These are phyloP conservation scores for Luzula sylvatica DNA, from an alignment of 176 grass and related monocot genomes.

Conservation along the genomic window DNA sequence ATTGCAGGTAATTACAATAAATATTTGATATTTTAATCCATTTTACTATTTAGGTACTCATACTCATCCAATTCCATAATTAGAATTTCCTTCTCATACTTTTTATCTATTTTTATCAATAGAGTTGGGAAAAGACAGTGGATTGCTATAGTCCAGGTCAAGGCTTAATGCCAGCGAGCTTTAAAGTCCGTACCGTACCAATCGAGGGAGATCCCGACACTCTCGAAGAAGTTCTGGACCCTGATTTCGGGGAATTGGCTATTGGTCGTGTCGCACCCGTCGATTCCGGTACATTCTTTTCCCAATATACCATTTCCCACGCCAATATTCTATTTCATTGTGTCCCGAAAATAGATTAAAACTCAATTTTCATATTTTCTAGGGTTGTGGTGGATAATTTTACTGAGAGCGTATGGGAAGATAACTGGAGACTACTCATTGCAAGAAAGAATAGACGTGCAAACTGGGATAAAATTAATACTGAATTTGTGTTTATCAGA, in stretches of 20 bases:
- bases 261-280: slow-evolving; percentile 42
- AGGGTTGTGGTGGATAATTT: slow-evolving; percentile 48
- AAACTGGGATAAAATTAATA: slow-evolving; percentile 33
- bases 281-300: slow-evolving; percentile 28
- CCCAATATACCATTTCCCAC: too few species aligned
- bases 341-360: too few species aligned
- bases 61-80: not conserved
- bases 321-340: too few species aligned
- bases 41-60: slow-evolving; percentile 3
- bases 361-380: slow-evolving; percentile 3
- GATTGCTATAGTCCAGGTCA: slow-evolving; percentile 48
- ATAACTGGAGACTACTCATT: slow-evolving; percentile 41
- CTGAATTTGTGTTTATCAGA: slow-evolving; percentile 39
- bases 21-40: slow-evolving; percentile 13
- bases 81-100: too few species aligned
- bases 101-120: slow-evolving; percentile 33
- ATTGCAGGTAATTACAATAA: slow-evolving; percentile 55
- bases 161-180: slow-evolving; percentile 38
- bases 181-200: slow-evolving; percentile 35
- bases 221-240: slow-evolving; percentile 35
- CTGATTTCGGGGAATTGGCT: slow-evolving; percentile 44
- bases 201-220: slow-evolving; percentile 23
- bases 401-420: slow-evolving; percentile 45
- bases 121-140: slow-evolving; percentile 45
- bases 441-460: slow-evolving; percentile 40